Base-by-base conservation (phyloP, 1,139 yeast genomes). In the Candida freyschussii region DNA sequence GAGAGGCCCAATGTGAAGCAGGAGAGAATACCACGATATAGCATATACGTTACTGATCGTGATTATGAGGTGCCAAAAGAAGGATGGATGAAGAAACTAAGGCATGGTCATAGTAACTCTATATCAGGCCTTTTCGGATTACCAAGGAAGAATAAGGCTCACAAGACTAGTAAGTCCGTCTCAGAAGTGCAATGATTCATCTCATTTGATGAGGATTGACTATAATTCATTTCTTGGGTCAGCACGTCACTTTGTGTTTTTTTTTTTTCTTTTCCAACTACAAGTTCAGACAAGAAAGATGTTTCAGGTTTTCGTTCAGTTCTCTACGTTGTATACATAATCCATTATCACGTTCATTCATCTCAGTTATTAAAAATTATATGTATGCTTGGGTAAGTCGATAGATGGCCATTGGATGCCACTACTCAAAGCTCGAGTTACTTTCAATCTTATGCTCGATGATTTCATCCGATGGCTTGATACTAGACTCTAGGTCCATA, bases 391-490 rank as follows among this genome's bases (percentile, higher is more conserved):
- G n/a, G n/a, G n/a, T n/a, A n/a, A n/a, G n/a, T n/a, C n/a, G n/a
- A n/a, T n/a, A n/a, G n/a, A n/a, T n/a, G n/a, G n/a, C n/a, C n/a
- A n/a, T n/a, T n/a, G n/a, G n/a, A n/a, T n/a, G n/a, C n/a, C n/a
- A n/a, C n/a, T n/a, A n/a, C n/a, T n/a, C n/a, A n/a, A n/a, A n/a
- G n/a, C n/a, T n/a, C n/a, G n/a, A n/a, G n/a, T n/a, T n/a, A n/a
- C n/a, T n/a, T n/a, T n/a, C n/a, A n/a, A n/a, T 10, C 17, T 13
- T 20, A 23, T 31, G 30, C 24, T 31, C 30, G 12, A 47, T 37
- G 16, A 44, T 45, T 26, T 45, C 47, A 31, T 44, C 42, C 4
- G 50, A 37, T 11, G 45, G 45, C 17, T 47, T 42, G 18, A 35
- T 40, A 26, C 34, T 35, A 17, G 35, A 32, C 21, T 43, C 45